These are phyloP conservation scores for Mycena belliarum DNA, from an alignment of 768 basidiomycete genomes.

Conservation along the genomic window DNA sequence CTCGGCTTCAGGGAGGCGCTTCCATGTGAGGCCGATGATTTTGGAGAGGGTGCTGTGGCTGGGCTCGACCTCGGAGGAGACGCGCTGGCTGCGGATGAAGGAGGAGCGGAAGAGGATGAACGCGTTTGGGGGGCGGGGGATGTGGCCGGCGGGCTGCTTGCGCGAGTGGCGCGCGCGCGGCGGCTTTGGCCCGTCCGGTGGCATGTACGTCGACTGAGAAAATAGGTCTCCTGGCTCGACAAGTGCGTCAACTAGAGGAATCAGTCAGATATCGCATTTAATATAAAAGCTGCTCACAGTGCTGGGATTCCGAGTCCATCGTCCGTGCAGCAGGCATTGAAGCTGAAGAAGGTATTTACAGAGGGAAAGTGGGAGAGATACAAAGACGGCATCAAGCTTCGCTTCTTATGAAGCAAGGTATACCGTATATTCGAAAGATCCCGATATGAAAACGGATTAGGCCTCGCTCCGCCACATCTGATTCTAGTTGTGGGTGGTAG, in stretches of 20 bases:
- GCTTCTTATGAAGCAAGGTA: constrained; percentile 2
- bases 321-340: neutral
- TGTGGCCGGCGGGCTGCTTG: constrained; percentile 9
- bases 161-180: constrained; percentile 9
- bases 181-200: neutral
- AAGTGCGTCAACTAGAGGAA: neutral
- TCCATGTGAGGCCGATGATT: constrained; percentile 84
- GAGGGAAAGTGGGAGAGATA: neutral
- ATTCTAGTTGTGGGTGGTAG: neutral
- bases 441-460: neutral
- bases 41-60: constrained; percentile 83
- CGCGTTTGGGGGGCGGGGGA: constrained; percentile 63
- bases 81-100: constrained; percentile 77
- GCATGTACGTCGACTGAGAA: too few relatives aligned
- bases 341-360: neutral
- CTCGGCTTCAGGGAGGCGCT: constrained; percentile 73
- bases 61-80: constrained; percentile 75
- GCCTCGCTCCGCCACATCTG: neutral
- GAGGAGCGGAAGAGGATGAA: constrained; percentile 87
- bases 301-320: neutral
- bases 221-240: too few relatives aligned
- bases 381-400: neutral
- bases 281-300: neutral
- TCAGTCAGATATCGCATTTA: neutral
- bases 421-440: neutral